Conservation (phyloP, 1,139 yeast species). For the Diutina ranongensis region DNA sequence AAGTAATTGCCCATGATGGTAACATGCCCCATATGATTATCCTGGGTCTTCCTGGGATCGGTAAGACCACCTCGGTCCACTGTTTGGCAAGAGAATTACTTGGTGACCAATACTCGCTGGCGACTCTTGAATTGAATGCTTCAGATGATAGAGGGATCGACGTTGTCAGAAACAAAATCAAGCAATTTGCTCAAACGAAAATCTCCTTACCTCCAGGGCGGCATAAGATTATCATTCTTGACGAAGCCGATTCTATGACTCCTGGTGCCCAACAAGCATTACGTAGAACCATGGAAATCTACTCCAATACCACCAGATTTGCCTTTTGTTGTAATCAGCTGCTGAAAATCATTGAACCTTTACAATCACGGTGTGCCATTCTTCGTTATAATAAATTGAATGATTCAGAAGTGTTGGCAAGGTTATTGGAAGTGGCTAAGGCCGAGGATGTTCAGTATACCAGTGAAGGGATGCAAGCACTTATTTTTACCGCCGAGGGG, state of each 20-base stretch:
- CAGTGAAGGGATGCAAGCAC: conserved; percentile 87
- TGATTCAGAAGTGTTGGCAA: conserved; percentile 74
- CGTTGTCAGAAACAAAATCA: conserved; percentile 36
- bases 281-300: conserved; percentile 94
- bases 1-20: conserved; percentile 81
- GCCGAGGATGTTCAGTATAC: conserved; percentile 66
- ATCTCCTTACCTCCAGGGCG: conserved; percentile 41
- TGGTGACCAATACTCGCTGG: conserved; percentile 65
- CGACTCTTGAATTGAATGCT: conserved; percentile 69
- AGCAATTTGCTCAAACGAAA: conserved; percentile 63
- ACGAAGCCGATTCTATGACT: conserved; percentile 97
- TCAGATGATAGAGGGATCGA: conserved; percentile 41
- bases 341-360: conserved; percentile 88
- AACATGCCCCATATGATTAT: conserved; percentile 95
- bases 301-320: conserved; percentile 87
- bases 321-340: conserved; percentile 97
- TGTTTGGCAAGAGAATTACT: conserved; percentile 80
- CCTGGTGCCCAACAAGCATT: conserved; percentile 98
- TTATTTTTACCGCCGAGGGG: conserved; percentile 95
- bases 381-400: conserved; percentile 70
- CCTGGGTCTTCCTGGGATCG: conserved; percentile 93
- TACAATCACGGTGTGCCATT: conserved; percentile 95
- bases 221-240: conserved; percentile 83
- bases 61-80: conserved; percentile 88
- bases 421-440: conserved; percentile 63